Evolutionary conservation across 129 eudicot genomes (phyloP).

Genomic region (Rutidosis leptorrhynchoides): DNA sequence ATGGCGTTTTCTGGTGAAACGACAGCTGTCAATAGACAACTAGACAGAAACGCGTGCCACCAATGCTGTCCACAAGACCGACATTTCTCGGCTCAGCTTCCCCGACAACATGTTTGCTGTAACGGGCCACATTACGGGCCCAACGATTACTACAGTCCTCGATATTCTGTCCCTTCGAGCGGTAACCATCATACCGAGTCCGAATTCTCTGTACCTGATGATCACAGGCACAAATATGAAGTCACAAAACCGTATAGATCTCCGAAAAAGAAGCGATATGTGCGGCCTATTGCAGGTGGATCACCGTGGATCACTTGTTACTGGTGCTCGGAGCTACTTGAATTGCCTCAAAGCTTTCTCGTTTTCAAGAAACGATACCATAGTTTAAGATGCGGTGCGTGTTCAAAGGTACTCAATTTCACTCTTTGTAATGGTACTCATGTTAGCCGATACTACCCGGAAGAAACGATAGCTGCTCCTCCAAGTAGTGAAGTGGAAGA

Average conservation of each 20-base stretch:
- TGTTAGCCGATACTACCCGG: conserved; percentile 43
- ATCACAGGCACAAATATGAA: conserved; percentile 28
- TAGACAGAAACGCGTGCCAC: conserved; percentile 43
- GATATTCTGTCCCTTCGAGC: conserved; percentile 36
- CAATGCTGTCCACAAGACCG: too few relatives aligned
- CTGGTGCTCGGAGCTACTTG: conserved; percentile 53
- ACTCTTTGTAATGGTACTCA: conserved; percentile 41
- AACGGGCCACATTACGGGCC: conserved; percentile 28
- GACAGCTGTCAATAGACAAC: conserved; percentile 33
- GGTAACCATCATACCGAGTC: conserved; percentile 36
- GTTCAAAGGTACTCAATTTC: conserved; percentile 56
- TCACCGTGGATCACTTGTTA: conserved; percentile 67
- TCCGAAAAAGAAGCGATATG: conserved; percentile 42
- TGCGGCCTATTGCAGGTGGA: conserved; percentile 76
- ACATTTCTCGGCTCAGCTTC: too few relatives aligned
- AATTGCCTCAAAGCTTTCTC: conserved; percentile 76
- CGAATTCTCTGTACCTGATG: conserved; percentile 34
- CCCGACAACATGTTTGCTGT: conserved; percentile 27
- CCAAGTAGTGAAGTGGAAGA: conserved; percentile 75
- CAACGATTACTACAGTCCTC: conserved; percentile 34
- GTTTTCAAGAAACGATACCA: conserved; percentile 54
- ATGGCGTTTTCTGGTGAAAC: conserved; percentile 70
- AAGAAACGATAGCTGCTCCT: conserved; percentile 44
- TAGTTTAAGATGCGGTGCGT: conserved; percentile 60
- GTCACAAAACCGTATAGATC: conserved; percentile 26